These are phyloP conservation scores for Coffea humblotiana DNA, from an alignment of 305 asterid genomes.

Conservation along the genomic window DNA sequence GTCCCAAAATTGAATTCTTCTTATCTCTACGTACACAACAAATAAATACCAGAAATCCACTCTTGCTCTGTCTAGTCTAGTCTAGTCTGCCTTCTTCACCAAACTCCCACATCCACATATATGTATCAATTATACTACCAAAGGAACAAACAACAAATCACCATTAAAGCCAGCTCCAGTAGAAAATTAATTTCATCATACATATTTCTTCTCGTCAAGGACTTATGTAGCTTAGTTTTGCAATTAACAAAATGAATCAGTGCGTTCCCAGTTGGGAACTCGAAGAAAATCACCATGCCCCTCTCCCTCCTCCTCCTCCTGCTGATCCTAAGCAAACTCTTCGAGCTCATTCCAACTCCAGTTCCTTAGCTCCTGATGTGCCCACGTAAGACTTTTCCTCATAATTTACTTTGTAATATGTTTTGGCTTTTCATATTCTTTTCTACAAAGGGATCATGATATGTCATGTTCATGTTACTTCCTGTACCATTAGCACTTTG, in stretches of 20 bases:
- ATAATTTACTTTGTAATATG: neutral
- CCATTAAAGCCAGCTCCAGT: neutral
- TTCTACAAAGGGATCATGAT: too few species aligned
- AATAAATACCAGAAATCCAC: constrained; percentile 11
- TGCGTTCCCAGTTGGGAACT: constrained; percentile 82
- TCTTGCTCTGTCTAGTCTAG: neutral
- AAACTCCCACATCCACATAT: constrained; percentile 13
- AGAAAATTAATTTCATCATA: neutral
- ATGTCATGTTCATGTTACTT: too few species aligned
- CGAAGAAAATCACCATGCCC: constrained; percentile 31
- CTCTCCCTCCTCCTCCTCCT: constrained; percentile 2
- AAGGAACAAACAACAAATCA: neutral
- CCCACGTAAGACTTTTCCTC: constrained; percentile 28
- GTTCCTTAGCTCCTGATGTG: constrained; percentile 23
- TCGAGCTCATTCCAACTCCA: constrained; percentile 28
- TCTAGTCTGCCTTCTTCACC: neutral
- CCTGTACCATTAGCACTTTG: too few species aligned
- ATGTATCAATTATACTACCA: neutral
- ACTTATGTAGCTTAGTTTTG: neutral
- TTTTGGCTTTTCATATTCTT: too few species aligned
- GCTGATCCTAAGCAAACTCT: constrained; percentile 8
- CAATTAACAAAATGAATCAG: constrained; percentile 47
- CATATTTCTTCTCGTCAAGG: neutral
- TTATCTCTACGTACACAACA: constrained; percentile 18
- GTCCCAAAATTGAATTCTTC: constrained; percentile 18